Percentiles rank a stretch among this genome's conserved stretches.
These are phyloP conservation scores for Sphaerulina musiva DNA, from an alignment of 2,329 filamentous ascomycete species.

Conservation along the genomic window DNA sequence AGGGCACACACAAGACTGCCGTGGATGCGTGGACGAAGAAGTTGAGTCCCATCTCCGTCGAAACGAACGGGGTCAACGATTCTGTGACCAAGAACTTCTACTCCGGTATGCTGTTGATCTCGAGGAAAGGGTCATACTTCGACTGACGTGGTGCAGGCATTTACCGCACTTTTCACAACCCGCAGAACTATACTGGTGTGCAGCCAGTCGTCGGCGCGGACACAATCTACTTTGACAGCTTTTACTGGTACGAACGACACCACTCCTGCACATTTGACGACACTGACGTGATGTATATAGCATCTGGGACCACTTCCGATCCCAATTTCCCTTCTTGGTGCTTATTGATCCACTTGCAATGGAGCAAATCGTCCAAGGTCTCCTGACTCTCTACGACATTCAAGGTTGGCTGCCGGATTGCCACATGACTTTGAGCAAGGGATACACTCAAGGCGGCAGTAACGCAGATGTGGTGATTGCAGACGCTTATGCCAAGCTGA, in stretches of 20 bases:
- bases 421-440: constrained; percentile 59
- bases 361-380: constrained; percentile 59
- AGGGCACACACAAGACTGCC: constrained; percentile 41
- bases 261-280: too few species aligned
- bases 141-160: constrained; percentile 39
- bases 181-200: constrained; percentile 43
- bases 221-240: constrained; percentile 26
- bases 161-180: constrained; percentile 42
- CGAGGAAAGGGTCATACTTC: background rate
- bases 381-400: constrained; percentile 63
- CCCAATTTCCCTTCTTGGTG: constrained; percentile 58
- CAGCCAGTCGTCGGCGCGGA: constrained; percentile 32
- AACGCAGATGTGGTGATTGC: constrained; percentile 67
- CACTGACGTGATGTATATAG: constrained; percentile 36
- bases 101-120: constrained; percentile 34
- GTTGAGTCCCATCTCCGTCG: constrained; percentile 36
- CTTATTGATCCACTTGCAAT: constrained; percentile 57
- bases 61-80: constrained; percentile 32
- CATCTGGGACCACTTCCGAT: constrained; percentile 62
- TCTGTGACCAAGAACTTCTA: constrained; percentile 41
- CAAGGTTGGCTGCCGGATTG: constrained; percentile 69
- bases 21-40: constrained; percentile 38
- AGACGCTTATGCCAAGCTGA: constrained; percentile 64
- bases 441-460: constrained; percentile 61
- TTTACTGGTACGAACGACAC: constrained; percentile 19